phyloP scores from a whole-genome alignment of 495 filamentous ascomycete genomes.

The Talaromyces thailandensis region DNA sequence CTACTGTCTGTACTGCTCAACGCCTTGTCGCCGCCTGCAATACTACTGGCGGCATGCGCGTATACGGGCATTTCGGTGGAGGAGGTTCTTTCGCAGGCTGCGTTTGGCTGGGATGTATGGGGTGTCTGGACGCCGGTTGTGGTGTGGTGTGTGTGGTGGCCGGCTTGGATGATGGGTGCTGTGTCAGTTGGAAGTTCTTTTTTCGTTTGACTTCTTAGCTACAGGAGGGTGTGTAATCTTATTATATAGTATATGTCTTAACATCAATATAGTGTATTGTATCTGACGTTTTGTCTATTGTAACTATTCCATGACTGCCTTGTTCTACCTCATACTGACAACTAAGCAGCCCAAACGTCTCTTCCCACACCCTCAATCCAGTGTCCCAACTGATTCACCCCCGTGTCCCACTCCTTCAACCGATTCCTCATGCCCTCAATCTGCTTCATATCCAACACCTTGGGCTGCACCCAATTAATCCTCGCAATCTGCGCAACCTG shows the following conservation, averaged over 20 bases:
- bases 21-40: slow-evolving; percentile 54
- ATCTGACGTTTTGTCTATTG: neutral
- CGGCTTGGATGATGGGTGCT: slow-evolving; percentile 72
- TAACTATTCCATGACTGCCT: neutral
- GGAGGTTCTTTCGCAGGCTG: slow-evolving; percentile 60
- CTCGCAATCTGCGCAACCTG: slow-evolving; percentile 89
- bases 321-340: neutral
- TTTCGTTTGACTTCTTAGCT: slow-evolving; percentile 11
- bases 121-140: slow-evolving; percentile 85
- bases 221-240: neutral
- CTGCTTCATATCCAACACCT: slow-evolving; percentile 83
- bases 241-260: neutral
- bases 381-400: slow-evolving; percentile 87
- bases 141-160: slow-evolving; percentile 98
- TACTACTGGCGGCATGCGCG: slow-evolving; percentile 44
- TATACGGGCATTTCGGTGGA: slow-evolving; percentile 43
- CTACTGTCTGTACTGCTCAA: slow-evolving; percentile 39
- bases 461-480: slow-evolving; percentile 96
- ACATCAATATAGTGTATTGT: neutral
- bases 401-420: slow-evolving; percentile 88
- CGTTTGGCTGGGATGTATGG: slow-evolving; percentile 85
- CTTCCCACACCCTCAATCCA: slow-evolving; percentile 88
- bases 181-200: slow-evolving; percentile 38
- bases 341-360: slow-evolving; percentile 81
- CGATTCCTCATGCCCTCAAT: slow-evolving; percentile 87